Evolutionary conservation across 495 filamentous ascomycete species (phyloP).

Genomic region (Xylaria cubensis): DNA sequence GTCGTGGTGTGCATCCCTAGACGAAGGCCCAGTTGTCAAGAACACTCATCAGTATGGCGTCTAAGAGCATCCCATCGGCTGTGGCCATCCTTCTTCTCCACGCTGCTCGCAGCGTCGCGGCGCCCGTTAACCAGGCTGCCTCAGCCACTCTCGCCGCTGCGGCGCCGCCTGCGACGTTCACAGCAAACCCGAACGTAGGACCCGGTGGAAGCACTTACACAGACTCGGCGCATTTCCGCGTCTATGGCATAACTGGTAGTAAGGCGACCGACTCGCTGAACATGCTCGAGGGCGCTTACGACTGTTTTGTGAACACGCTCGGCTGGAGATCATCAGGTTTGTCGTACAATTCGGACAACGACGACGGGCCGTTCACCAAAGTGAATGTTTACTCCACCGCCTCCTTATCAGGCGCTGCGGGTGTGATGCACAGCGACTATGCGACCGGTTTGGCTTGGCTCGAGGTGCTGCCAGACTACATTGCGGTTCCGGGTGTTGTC

Average conservation of each 20-base stretch:
- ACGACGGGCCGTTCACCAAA: slow-evolving; percentile 44
- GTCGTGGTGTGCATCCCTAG: not conserved
- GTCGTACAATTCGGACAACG: slow-evolving; percentile 35
- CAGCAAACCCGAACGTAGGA: slow-evolving; percentile 41
- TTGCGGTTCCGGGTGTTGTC: slow-evolving; percentile 37
- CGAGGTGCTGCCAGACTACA: slow-evolving; percentile 43
- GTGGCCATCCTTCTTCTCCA: not conserved
- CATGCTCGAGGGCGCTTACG: slow-evolving; percentile 45
- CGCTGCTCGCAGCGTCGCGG: not conserved
- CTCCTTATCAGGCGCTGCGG: slow-evolving; percentile 41
- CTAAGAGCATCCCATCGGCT: slow-evolving; percentile 10
- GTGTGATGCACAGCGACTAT: slow-evolving; percentile 40
- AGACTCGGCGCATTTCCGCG: slow-evolving; percentile 49
- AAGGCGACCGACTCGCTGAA: slow-evolving; percentile 36
- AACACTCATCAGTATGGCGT: slow-evolving; percentile 11
- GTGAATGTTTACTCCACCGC: slow-evolving; percentile 46
- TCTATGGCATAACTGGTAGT: slow-evolving; percentile 39
- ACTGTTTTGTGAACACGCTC: slow-evolving; percentile 43
- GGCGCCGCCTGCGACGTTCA: slow-evolving; percentile 36
- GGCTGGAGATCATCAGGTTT: slow-evolving; percentile 48
- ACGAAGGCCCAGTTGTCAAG: not conserved
- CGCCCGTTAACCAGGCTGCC: slow-evolving; percentile 1
- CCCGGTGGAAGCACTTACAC: slow-evolving; percentile 38
- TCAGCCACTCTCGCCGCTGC: slow-evolving; percentile 18
- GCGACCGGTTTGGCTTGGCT: slow-evolving; percentile 40